Evolutionary conservation across 2,329 filamentous ascomycete genomes (phyloP), one percentile per base, ranked within the genome.

Genomic region (Epichloe bromicola): DNA sequence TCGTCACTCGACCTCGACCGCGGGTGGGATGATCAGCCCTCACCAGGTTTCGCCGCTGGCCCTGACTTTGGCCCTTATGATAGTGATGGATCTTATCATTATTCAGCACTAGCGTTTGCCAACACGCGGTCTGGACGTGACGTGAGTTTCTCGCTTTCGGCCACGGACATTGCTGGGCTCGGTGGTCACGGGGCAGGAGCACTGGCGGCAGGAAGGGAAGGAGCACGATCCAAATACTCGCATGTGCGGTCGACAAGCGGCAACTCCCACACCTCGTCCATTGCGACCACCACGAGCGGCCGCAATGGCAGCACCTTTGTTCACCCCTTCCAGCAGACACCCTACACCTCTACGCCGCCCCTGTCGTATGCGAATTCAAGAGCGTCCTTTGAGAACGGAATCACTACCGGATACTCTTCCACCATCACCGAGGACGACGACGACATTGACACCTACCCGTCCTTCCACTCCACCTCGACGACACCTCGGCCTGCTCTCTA

Each of bases 321-420:
- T 19, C 80, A 83, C 60, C 80, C 80, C 26, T 83, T 82, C 57
- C 78, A 82, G 61, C 80, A 83, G 65, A 81, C 71, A 8, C 80
- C 80, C 34, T 73, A 77, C 40, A 78, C 78, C 1, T 75, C 77
- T 44, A 81, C 79, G 53, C 78, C 79, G 48, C 78, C 79, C 8
- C 59, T 80, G 54, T 74, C 76, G 23, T 80, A 80, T 61, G 73
- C 76, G 56, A 77, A 76, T 61, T 79, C 78, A 7, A 64, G 76
- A 42, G 70, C 73, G 15, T 78, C 75, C 2, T 67, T 79, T 49
- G 74, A 75, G 48, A 73, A 65, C 53, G 56, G 54, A 48, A 60
- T 58, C 30, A 55, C 56, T 26, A 60, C 54, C 44, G 60, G 63
- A 50, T 75, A 73, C 59, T 79, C 74, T 11, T 74, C 74, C 23